Percentiles rank a stretch among this genome's conserved stretches.
These are phyloP conservation scores for Saxophila tyrrhenica DNA, from an alignment of 495 filamentous ascomycete genomes.

Conservation along the genomic window DNA sequence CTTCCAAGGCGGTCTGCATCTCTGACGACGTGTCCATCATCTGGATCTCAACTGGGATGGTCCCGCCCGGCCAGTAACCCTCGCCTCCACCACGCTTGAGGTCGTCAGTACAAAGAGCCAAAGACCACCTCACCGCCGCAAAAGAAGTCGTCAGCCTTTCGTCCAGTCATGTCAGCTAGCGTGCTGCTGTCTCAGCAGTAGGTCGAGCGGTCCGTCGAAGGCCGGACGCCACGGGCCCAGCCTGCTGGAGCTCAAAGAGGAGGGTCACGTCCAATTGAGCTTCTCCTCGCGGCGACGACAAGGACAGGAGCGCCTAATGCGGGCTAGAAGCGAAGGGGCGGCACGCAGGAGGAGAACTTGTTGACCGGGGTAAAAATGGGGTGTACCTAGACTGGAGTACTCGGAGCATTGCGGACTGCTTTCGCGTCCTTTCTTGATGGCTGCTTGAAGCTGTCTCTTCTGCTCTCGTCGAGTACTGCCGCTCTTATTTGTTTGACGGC, in stretches of 20 bases:
- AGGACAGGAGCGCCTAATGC: neutral
- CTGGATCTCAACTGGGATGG: neutral
- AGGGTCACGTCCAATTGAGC: neutral
- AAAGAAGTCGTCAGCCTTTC: neutral
- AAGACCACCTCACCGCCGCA: neutral
- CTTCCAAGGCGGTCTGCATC: too few species aligned
- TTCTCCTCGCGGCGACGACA: neutral
- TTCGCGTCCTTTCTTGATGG: too few species aligned
- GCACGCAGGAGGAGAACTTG: too few species aligned
- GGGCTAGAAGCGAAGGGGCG: neutral
- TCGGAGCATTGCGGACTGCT: too few species aligned
- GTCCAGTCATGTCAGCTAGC: neutral
- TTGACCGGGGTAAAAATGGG: too few species aligned
- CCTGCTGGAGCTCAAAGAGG: neutral
- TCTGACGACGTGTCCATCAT: too few species aligned
- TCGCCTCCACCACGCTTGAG: neutral
- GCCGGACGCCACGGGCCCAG: neutral
- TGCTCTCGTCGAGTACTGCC: too few species aligned
- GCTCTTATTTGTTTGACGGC: too few species aligned
- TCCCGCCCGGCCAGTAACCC: neutral
- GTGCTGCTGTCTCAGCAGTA: neutral
- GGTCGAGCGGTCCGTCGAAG: neutral
- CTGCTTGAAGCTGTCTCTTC: too few species aligned
- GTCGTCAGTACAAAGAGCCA: neutral
- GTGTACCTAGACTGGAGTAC: too few species aligned